Percentiles rank a stretch among this genome's conserved stretches.
Conservation (phyloP, 345 rosid genomes). For the Cochlearia excelsa region DNA sequence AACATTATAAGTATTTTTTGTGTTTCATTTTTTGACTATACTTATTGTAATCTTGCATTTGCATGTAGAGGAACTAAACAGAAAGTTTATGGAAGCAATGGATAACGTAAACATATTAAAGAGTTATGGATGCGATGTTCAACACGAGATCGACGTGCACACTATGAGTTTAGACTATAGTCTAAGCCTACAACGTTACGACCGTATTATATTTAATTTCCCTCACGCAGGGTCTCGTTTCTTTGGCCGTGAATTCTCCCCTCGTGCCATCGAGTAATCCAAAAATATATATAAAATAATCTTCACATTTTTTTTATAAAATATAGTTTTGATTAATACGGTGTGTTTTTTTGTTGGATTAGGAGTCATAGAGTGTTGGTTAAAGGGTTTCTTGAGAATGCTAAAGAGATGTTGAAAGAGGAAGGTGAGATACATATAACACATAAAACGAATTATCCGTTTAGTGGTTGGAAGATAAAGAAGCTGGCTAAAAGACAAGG, state of each 20-base stretch:
- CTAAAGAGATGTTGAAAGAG: slow-evolving; percentile 39
- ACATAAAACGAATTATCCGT: slow-evolving; percentile 54
- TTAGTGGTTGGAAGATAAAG: slow-evolving; percentile 40
- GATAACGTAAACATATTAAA: slow-evolving; percentile 20
- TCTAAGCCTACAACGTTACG: slow-evolving; percentile 24
- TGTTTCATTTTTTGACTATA: no score
- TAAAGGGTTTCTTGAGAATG: slow-evolving; percentile 46
- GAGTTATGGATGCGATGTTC: slow-evolving; percentile 30
- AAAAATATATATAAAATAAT: neutral
- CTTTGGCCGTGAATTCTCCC: slow-evolving; percentile 26
- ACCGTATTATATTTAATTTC: slow-evolving; percentile 44
- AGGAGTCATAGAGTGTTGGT: slow-evolving; percentile 40
- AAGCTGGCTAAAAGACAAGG: slow-evolving; percentile 37
- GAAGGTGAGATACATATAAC: slow-evolving; percentile 58
- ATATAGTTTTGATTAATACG: neutral
- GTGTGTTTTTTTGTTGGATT: neutral
- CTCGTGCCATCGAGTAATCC: slow-evolving; percentile 16
- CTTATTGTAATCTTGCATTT: neutral
- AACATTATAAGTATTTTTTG: neutral
- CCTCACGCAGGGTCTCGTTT: slow-evolving; percentile 47
- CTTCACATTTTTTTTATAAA: neutral
- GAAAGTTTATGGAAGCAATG: slow-evolving; percentile 24
- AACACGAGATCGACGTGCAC: slow-evolving; percentile 39
- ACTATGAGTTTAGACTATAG: slow-evolving; percentile 34
- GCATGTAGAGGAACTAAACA: slow-evolving; percentile 21